Percentiles rank a stretch among this genome's conserved stretches.
phyloP scores from a whole-genome alignment of 176 grass and related monocot genomes.

The Oryza coarctata region DNA sequence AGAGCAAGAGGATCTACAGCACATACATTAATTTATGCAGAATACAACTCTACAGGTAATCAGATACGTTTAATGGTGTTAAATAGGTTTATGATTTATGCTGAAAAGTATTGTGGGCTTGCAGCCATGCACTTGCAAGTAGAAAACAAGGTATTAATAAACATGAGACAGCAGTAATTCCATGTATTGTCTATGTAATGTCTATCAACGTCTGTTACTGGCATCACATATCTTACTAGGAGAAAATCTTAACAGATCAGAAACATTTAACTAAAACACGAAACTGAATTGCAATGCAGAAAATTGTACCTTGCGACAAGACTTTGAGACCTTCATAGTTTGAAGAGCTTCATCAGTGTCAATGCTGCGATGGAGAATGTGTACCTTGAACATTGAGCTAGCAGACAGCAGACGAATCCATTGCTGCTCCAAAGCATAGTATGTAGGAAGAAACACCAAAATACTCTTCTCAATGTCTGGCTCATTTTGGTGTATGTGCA shows the following conservation, averaged over 20 bases:
- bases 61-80: background rate
- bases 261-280: background rate
- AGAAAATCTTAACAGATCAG: conserved; percentile 13
- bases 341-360: conserved; percentile 83
- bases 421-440: conserved; percentile 86
- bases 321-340: conserved; percentile 68
- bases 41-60: background rate
- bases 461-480: conserved; percentile 71
- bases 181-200: background rate
- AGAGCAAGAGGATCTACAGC: background rate
- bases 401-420: conserved; percentile 60
- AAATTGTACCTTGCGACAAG: conserved; percentile 64
- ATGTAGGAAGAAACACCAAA: conserved; percentile 96
- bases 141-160: conserved; percentile 22
- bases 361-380: conserved; percentile 91
- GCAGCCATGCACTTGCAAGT: conserved; percentile 6
- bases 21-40: background rate
- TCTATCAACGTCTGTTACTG: background rate
- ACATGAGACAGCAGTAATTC: background rate
- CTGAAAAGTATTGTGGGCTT: background rate
- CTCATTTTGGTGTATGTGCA: conserved; percentile 72
- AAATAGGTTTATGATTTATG: conserved; percentile 16
- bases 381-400: conserved; percentile 62
- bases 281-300: conserved; percentile 11
- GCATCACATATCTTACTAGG: background rate